These are phyloP conservation scores for Blastocystis sp. DNA, from an alignment of 352 stramenopile genomes.

Conservation along the genomic window DNA sequence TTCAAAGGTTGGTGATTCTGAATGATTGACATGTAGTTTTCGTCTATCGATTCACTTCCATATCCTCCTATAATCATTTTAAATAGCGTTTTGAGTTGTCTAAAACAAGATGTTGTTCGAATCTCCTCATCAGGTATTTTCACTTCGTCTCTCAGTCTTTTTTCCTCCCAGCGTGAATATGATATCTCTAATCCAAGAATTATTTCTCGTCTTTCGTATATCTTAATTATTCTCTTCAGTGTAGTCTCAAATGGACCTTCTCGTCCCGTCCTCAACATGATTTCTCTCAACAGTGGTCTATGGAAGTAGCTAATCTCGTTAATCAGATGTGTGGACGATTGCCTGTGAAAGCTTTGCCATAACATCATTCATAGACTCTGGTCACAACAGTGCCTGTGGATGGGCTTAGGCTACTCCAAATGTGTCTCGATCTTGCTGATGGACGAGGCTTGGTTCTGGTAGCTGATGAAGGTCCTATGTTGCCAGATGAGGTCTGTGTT, in stretches of 20 bases:
- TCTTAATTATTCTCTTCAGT: background rate
- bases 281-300: background rate
- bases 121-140: background rate
- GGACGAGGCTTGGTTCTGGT: background rate
- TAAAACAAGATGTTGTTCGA: conserved; percentile 36
- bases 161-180: conserved; percentile 43
- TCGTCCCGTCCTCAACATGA: background rate
- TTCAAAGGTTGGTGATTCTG: background rate
- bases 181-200: background rate
- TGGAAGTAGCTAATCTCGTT: background rate
- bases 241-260: conserved; percentile 21
- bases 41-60: background rate
- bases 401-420: background rate
- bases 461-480: background rate
- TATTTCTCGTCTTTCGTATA: background rate
- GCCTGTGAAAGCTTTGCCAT: background rate
- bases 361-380: background rate
- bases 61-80: conserved; percentile 39
- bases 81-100: conserved; percentile 33
- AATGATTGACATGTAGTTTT: background rate
- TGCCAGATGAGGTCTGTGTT: conserved; percentile 5
- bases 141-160: background rate
- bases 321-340: background rate
- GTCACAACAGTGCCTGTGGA: background rate
- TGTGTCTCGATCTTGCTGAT: background rate